Conservation (phyloP, 805 yeast genomes). For the Candida fluviatilis region DNA sequence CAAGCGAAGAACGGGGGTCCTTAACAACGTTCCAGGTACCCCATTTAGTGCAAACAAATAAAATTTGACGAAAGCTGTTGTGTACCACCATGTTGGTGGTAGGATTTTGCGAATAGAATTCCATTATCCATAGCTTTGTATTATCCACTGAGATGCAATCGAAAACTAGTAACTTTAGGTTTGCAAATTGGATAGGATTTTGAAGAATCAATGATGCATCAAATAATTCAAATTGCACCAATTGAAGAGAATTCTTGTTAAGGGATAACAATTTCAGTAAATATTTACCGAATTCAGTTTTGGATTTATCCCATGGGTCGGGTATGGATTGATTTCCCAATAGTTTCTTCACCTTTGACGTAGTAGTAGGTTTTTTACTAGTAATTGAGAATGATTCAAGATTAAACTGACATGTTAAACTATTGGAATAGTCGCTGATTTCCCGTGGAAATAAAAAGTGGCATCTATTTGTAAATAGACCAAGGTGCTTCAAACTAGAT, state of each 20-base stretch:
- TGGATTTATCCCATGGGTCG: not conserved
- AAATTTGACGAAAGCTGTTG: too few relatives aligned
- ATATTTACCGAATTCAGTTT: not conserved
- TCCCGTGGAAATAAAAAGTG: not conserved
- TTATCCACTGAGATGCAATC: constrained; percentile 17
- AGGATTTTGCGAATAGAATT: constrained; percentile 10
- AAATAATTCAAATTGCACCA: constrained; percentile 6
- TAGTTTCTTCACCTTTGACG: not conserved
- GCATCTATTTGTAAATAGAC: not conserved
- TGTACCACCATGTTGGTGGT: not conserved
- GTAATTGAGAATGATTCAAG: constrained; percentile 1
- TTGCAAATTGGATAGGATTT: constrained; percentile 9
- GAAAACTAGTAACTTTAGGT: constrained; percentile 16
- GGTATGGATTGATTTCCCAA: not conserved
- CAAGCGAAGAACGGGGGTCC: constrained; percentile 1
- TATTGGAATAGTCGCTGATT: not conserved
- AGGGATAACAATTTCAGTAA: not conserved
- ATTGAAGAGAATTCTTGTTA: not conserved
- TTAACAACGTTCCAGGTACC: constrained; percentile 8
- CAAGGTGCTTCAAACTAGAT: not conserved
- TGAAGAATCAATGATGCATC: constrained; percentile 14
- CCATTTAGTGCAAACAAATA: too few relatives aligned
- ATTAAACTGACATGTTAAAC: not conserved
- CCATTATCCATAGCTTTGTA: constrained; percentile 13
- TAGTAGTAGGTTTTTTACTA: not conserved